These are phyloP conservation scores for Caryopteris hybrid DNA, from an alignment of 305 asterid genomes.

Conservation along the genomic window DNA sequence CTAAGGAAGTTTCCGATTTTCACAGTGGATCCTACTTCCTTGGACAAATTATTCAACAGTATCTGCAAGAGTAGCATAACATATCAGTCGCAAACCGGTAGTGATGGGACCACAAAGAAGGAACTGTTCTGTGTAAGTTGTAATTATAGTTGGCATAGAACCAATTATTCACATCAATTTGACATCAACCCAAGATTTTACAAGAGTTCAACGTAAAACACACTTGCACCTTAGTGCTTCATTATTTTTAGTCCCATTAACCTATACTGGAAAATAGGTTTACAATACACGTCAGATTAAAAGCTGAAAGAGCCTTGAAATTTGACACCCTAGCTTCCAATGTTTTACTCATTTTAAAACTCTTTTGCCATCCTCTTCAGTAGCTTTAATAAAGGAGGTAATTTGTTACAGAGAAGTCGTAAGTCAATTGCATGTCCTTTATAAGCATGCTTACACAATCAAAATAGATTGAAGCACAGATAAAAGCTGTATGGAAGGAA, in stretches of 20 bases:
- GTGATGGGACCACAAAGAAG: neutral
- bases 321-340: conserved; percentile 4
- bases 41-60: conserved; percentile 61
- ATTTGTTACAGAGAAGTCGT: neutral
- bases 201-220: no score
- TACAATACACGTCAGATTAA: no score
- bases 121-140: no score
- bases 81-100: conserved; percentile 16
- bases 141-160: no score
- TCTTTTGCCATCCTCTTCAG: neutral
- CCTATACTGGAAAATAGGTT: no score
- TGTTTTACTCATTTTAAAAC: neutral
- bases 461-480: conserved; percentile 7
- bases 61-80: conserved; percentile 45
- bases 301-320: neutral
- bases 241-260: no score
- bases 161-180: no score
- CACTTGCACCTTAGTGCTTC: no score
- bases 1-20: conserved; percentile 69
- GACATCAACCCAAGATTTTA: no score
- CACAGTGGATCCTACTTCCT: conserved; percentile 84
- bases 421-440: neutral
- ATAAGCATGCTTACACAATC: conserved; percentile 3
- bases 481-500: neutral
- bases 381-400: neutral